These are phyloP conservation scores for Astragalus glycyphyllos DNA, from an alignment of 306 rosid species.

Conservation along the genomic window DNA sequence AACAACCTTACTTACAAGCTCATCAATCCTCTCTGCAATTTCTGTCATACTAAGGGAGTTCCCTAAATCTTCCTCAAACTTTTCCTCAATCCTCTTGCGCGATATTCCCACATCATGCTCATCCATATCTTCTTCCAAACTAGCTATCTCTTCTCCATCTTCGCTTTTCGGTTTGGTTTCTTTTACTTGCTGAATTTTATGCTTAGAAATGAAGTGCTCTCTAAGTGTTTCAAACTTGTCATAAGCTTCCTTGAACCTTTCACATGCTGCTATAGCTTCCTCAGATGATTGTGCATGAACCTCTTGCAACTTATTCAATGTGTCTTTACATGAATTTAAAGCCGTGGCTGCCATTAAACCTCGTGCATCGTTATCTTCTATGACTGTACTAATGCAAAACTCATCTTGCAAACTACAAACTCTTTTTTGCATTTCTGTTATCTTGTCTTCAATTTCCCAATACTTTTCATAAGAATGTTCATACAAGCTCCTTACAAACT, in stretches of 20 bases:
- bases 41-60: slow-evolving; percentile 59
- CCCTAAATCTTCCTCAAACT: slow-evolving; percentile 51
- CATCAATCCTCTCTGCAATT: slow-evolving; percentile 80
- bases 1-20: slow-evolving; percentile 74
- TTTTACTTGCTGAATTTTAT: slow-evolving; percentile 7
- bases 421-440: slow-evolving; percentile 67
- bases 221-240: slow-evolving; percentile 56
- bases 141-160: slow-evolving; percentile 47
- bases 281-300: slow-evolving; percentile 57
- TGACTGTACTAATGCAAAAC: slow-evolving; percentile 54
- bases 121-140: slow-evolving; percentile 46
- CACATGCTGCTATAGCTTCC: slow-evolving; percentile 61
- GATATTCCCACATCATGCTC: slow-evolving; percentile 38
- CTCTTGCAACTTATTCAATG: slow-evolving; percentile 62
- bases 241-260: slow-evolving; percentile 55
- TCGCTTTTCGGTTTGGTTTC: slow-evolving; percentile 37
- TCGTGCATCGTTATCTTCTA: slow-evolving; percentile 83
- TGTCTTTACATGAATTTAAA: slow-evolving; percentile 74
- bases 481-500: slow-evolving; percentile 79
- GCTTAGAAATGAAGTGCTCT: slow-evolving; percentile 48
- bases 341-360: slow-evolving; percentile 83
- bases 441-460: slow-evolving; percentile 75
- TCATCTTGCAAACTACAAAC: slow-evolving; percentile 75
- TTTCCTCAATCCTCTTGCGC: slow-evolving; percentile 47
- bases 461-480: slow-evolving; percentile 70